Evolutionary conservation across 2,329 filamentous ascomycete species (phyloP).

Genomic region (Furcasterigmium furcatum): DNA sequence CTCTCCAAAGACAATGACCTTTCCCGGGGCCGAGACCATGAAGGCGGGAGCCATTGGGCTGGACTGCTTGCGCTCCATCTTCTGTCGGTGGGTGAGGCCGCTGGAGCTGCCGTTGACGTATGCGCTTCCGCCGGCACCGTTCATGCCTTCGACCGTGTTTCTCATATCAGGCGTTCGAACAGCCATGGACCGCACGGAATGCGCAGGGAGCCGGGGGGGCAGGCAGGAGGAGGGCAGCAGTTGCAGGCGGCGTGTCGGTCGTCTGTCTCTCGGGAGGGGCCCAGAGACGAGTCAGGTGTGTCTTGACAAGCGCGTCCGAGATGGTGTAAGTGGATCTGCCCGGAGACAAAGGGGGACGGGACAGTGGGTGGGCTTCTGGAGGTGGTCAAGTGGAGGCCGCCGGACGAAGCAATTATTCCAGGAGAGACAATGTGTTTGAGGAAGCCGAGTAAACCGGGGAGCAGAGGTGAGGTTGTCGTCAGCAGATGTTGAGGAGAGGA

Average conservation of each 20-base stretch:
- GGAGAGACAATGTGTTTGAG: not conserved
- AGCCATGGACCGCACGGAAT: slow-evolving; percentile 20
- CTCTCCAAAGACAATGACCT: slow-evolving; percentile 97
- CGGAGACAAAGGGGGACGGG: not conserved
- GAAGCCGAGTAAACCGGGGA: not conserved
- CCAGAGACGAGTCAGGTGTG: not conserved
- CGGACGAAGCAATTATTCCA: not conserved
- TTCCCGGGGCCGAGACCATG: slow-evolving; percentile 96
- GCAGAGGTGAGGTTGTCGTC: not conserved
- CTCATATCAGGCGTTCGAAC: slow-evolving; percentile 24
- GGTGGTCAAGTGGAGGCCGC: too few relatives aligned
- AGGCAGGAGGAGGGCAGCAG: not conserved
- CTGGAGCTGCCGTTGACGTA: slow-evolving; percentile 20
- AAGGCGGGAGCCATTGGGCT: slow-evolving; percentile 79
- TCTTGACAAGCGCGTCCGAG: not conserved
- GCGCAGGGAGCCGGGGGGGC: not conserved
- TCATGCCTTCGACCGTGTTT: slow-evolving; percentile 19
- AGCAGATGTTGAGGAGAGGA: not conserved
- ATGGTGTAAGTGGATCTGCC: not conserved
- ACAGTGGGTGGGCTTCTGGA: not conserved
- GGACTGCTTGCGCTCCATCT: slow-evolving; percentile 52
- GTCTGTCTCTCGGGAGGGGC: not conserved
- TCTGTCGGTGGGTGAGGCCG: slow-evolving; percentile 30
- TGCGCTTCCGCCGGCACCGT: not conserved
- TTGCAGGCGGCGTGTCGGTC: not conserved